Evolutionary conservation across 2,329 filamentous ascomycete species (phyloP).

Genomic region (Fusarium sp.): DNA sequence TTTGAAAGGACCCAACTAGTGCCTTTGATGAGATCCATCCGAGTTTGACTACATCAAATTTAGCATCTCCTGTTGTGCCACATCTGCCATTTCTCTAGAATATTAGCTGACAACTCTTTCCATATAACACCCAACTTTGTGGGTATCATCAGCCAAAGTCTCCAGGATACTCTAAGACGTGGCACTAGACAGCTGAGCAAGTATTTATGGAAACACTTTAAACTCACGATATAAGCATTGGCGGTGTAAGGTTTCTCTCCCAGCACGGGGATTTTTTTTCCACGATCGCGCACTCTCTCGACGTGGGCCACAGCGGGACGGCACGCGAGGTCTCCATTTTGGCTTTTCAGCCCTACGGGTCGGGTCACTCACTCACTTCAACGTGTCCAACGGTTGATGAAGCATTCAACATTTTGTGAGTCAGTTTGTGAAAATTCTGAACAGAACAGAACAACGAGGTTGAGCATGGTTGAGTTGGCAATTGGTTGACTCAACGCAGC

Average conservation of each 20-base stretch:
- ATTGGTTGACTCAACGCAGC: background rate
- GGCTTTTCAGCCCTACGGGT: slow-evolving; percentile 21
- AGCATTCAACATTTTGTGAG: background rate
- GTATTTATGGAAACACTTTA: slow-evolving; percentile 10
- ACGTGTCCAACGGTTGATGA: background rate
- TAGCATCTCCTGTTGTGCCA: background rate
- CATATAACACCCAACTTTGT: background rate
- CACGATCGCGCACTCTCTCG: slow-evolving; percentile 4
- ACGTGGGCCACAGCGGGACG: slow-evolving; percentile 20
- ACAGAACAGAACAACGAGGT: background rate
- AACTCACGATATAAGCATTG: slow-evolving; percentile 12
- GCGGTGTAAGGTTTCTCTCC: slow-evolving; percentile 28
- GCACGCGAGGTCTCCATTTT: slow-evolving; percentile 6
- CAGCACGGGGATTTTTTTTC: background rate
- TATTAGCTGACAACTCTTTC: background rate
- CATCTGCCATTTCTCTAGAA: background rate
- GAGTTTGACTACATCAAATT: background rate
- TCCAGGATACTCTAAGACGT: background rate
- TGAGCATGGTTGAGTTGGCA: slow-evolving; percentile 3
- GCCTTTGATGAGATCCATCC: background rate
- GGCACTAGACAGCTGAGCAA: slow-evolving; percentile 2
- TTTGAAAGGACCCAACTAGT: background rate
- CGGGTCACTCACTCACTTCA: background rate
- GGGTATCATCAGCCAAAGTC: background rate
- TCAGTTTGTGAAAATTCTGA: slow-evolving; percentile 5